Evolutionary conservation across 2,329 filamentous ascomycete genomes (phyloP), one percentile per base, ranked within the genome.

Genomic region (Purpureocillium takamizusanense): DNA sequence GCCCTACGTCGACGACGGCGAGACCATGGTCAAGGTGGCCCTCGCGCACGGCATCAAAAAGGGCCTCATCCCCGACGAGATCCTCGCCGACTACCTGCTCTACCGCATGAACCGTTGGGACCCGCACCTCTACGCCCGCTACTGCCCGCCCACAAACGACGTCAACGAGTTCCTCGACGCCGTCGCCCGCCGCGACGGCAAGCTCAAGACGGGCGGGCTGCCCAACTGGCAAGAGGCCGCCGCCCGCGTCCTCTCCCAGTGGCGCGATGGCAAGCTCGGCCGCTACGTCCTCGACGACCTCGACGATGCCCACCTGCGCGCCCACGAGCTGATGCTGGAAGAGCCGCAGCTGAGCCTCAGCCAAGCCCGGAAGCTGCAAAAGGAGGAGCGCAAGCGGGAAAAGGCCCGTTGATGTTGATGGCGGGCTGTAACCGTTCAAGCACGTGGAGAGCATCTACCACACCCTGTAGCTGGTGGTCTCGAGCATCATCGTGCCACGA

Each of bases 11-110:
- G 75, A 82, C 0, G 78, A 94, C 52, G 74, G 84, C 13, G 83
- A 92, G 56, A 78, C 81, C 33, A 98, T 98, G 92, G 69, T 98
- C 45, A 97, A 95, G 62, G 74, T 98, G n/a, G 83, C 89, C 2
- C 74, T 97, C 1, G 88, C 86, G 37, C 87, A 90, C 15, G 86
- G 83, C 57, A 87, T 98, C 39, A 94, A 94, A 59, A 87, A 95
- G 57, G 85, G 83, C 0, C 73, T 97, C 29, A 81, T 98, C 38
- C 74, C 82, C 2, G 73, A 81, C 13, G 76, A 84, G 42, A 84
- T 84, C 17, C 63, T 97, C 10, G 89, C 85, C 27, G 92, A 98
- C 56, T 98, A 95, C 59, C 70, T 97, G 15, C 76, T 98, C 7
- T 97, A 78, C 62, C 80, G 81, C 39, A 69, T 97, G 41, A 98